phyloP scores from a whole-genome alignment of 83 land plant genomes.

The Diphasiastrum complanatum region DNA sequence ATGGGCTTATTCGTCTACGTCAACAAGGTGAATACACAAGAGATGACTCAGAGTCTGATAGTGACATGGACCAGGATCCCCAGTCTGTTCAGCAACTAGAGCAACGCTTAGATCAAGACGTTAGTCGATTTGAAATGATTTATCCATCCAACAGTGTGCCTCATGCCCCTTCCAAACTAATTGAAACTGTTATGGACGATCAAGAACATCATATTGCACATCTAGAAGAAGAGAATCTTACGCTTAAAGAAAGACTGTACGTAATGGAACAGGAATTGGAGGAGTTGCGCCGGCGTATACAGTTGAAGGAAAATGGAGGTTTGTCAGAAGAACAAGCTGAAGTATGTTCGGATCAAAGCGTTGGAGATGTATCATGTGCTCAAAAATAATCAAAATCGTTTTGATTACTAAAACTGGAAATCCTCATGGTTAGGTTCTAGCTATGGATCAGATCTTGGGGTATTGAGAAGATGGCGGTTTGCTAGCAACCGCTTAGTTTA shows the following conservation, averaged over 20 bases:
- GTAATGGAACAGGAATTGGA: constrained; percentile 70
- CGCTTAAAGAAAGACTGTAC: constrained; percentile 72
- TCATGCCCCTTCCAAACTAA: constrained; percentile 18
- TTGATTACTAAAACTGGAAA: no score
- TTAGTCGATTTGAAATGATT: constrained; percentile 85
- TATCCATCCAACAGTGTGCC: constrained; percentile 35
- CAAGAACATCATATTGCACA: constrained; percentile 65
- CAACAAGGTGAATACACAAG: constrained; percentile 21
- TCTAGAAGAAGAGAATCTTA: constrained; percentile 84
- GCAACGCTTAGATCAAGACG: constrained; percentile 77
- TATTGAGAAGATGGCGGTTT: no score
- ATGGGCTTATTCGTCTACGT: constrained; percentile 71
- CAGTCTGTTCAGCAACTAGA: constrained; percentile 76
- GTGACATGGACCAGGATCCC: constrained; percentile 31
- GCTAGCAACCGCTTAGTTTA: no score
- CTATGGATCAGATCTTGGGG: no score
- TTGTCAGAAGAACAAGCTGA: constrained; percentile 36
- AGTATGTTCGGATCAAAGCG: constrained; percentile 31
- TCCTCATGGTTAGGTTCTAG: no score
- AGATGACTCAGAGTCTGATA: constrained; percentile 32
- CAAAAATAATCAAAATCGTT: no score
- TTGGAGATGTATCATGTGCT: constrained; percentile 20
- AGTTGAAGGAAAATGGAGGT: constrained; percentile 39
- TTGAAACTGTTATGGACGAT: constrained; percentile 52
- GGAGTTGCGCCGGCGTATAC: constrained; percentile 51